Conservation (phyloP, 2,329 filamentous ascomycete genomes). For the Claviceps purpurea region DNA sequence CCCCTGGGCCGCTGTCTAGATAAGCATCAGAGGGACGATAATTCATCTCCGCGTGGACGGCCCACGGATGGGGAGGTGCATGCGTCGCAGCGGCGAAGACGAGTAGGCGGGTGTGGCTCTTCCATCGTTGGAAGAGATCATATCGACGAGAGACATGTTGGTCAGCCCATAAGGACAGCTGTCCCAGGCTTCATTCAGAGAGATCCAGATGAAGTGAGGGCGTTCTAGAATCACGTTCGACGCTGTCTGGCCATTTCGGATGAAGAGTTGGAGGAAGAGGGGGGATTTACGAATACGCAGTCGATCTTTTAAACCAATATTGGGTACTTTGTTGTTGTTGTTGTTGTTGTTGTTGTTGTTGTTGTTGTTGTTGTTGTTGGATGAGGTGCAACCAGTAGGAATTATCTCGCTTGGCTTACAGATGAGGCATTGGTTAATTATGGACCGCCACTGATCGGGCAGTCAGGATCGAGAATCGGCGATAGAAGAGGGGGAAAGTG, state of each 20-base stretch:
- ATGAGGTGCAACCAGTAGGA: background rate
- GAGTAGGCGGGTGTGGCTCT: background rate
- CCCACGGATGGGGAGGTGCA: no score
- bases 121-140: background rate
- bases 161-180: background rate
- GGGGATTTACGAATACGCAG: background rate
- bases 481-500: background rate
- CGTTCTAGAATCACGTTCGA: slow-evolving; percentile 20
- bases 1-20: slow-evolving; percentile 20
- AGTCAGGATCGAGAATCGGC: no score
- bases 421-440: background rate
- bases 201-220: slow-evolving; percentile 13
- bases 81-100: background rate
- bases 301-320: background rate
- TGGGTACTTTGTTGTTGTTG: background rate
- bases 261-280: slow-evolving; percentile 14
- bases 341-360: background rate
- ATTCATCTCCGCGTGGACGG: background rate
- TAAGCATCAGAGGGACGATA: background rate
- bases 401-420: background rate
- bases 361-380: background rate
- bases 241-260: slow-evolving; percentile 17
- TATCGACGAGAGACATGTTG: background rate
- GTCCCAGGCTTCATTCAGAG: slow-evolving; percentile 1
- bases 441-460: background rate